These are phyloP conservation scores for Sugiyamaella castrensis DNA, from an alignment of 1,139 yeast genomes.

Conservation along the genomic window DNA sequence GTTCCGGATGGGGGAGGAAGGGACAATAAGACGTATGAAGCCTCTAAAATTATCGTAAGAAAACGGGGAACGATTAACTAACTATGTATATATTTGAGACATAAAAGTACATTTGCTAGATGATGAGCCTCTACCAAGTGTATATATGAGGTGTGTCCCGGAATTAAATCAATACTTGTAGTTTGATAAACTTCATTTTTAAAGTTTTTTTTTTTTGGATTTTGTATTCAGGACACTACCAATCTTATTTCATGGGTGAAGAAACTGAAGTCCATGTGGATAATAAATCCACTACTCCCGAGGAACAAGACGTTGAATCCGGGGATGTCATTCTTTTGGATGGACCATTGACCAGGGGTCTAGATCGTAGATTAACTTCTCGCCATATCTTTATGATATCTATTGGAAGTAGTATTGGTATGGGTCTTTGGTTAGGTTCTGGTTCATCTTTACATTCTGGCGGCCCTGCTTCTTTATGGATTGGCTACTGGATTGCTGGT, in stretches of 20 bases:
- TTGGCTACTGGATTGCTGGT: slow-evolving; percentile 61
- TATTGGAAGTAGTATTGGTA: slow-evolving; percentile 51
- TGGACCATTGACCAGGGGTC: slow-evolving; percentile 17
- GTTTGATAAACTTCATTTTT: too few relatives aligned
- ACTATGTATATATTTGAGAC: too few relatives aligned
- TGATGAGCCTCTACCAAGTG: too few relatives aligned
- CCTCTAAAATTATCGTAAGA: too few relatives aligned
- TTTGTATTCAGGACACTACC: too few relatives aligned
- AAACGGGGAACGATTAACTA: too few relatives aligned
- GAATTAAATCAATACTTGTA: too few relatives aligned
- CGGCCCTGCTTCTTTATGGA: slow-evolving; percentile 66
- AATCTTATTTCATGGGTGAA: slow-evolving; percentile 4
- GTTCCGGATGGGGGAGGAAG: too few relatives aligned
- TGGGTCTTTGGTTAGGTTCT: slow-evolving; percentile 48
- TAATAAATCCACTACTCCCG: slow-evolving; percentile 4
- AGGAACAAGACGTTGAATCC: slow-evolving; percentile 4
- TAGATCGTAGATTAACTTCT: slow-evolving; percentile 18
- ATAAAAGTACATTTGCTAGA: too few relatives aligned
- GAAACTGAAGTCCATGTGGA: slow-evolving; percentile 1
- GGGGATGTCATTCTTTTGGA: slow-evolving; percentile 13
- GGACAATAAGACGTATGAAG: too few relatives aligned
- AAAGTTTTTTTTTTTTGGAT: too few relatives aligned
- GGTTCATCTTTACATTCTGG: slow-evolving; percentile 71
- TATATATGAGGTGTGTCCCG: too few relatives aligned
- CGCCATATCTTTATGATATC: slow-evolving; percentile 49